Evolutionary conservation across 2,329 filamentous ascomycete species (phyloP).

Genomic region (Colletotrichum musae): DNA sequence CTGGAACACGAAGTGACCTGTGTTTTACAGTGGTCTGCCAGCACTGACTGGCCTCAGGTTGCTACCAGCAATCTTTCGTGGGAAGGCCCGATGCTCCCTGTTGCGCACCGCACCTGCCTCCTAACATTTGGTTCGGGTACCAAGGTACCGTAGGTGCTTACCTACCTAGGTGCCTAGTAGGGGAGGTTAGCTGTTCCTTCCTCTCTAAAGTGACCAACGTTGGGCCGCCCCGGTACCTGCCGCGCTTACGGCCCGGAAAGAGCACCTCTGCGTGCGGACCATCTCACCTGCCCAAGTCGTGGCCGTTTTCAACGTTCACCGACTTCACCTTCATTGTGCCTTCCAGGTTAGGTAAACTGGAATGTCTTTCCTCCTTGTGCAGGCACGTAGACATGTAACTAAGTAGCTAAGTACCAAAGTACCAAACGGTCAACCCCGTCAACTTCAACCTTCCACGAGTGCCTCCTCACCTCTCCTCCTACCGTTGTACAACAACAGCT

Average conservation of each 20-base stretch:
- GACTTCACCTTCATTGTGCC: not conserved
- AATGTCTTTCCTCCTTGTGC: too few relatives aligned
- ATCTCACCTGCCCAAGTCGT: not conserved
- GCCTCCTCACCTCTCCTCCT: not conserved
- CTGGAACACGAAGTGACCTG: not conserved
- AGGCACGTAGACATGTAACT: too few relatives aligned
- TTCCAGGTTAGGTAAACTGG: not conserved
- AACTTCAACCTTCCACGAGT: not conserved
- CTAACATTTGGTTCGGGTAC: not conserved
- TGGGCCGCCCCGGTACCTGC: not conserved
- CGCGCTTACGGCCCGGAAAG: not conserved
- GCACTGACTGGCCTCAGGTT: not conserved
- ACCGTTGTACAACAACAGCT: not conserved
- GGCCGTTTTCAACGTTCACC: not conserved
- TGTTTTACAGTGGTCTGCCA: constrained; percentile 5
- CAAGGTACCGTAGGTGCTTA: too few relatives aligned
- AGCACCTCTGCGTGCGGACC: not conserved
- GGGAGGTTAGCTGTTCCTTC: not conserved
- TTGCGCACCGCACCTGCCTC: not conserved
- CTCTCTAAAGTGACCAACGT: not conserved
- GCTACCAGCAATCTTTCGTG: not conserved
- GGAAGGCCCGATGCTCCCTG: constrained; percentile 19
- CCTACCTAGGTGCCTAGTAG: too few relatives aligned
- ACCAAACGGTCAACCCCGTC: constrained; percentile 3
- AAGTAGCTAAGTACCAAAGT: not conserved